Base-by-base conservation (phyloP, 176 grass and related monocot genomes). In the Elymus sibiricus region DNA sequence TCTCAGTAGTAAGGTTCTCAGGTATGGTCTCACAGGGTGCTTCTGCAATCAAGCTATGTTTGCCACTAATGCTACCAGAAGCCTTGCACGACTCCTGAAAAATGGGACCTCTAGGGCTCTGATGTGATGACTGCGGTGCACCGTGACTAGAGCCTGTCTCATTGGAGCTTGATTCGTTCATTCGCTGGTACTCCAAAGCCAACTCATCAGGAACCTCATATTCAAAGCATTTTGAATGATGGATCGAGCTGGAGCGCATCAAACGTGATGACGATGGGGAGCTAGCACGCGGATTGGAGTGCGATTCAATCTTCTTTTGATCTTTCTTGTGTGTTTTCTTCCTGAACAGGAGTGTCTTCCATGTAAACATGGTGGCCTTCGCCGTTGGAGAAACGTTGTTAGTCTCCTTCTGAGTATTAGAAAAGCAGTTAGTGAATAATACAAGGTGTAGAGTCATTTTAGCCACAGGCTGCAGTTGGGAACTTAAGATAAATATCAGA, bases 201-300 rank as follows among this genome's bases (percentile, higher is more conserved):
- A 74, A 58, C 17, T 92, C 85, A 15, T 90, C 80, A 64, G 83
- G 63, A 87, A 90, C 64, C 78, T 76, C 83, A 85, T 87, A 92
- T 21, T 92, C 80, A 24, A 90, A 72, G 53, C 86, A 88, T 79
- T 92, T 88, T 46, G 89, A 88, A 78, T 87, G 90, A 92, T 95
- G 93, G 27, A 95, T 92, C 5, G 74, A 76, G 27, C 74, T 53
- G 44, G 73, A 55, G 27, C 73, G 73, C 16, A 27, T 32, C 73
- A 76, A 76, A 32, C 46, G 26, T 53, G 73, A 55, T 32, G 46
- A 17, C 2, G 73, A 47, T 32, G 74, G 27, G 4, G 27, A 21
- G 11, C 40, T 74, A 40, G 24, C 69, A 74, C 46, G 42, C 6
- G 43, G 26, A 46, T 17, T 75, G 25, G 72, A 75, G 49, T 75